Conservation (phyloP, 2,329 filamentous ascomycete species). For the Hymenoscyphus infarciens region DNA sequence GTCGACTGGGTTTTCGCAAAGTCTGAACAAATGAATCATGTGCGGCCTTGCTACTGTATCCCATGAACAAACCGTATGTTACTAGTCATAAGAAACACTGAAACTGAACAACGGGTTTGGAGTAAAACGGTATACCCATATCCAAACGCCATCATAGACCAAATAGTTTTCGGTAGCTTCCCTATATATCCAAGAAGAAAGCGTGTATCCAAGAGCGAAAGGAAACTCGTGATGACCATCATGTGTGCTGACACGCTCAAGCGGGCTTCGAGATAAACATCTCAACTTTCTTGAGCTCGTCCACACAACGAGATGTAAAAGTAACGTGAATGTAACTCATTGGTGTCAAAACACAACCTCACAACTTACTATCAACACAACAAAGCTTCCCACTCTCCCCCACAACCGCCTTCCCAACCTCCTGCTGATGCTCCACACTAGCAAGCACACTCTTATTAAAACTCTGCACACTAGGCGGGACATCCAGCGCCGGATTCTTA, state of each 20-base stretch:
- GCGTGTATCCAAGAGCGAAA: no score
- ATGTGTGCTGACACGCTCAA: no score
- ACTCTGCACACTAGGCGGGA: conserved; percentile 44
- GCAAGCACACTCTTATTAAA: conserved; percentile 38
- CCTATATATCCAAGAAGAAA: not conserved
- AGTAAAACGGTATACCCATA: conserved; percentile 11
- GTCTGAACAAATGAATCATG: no score
- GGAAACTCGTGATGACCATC: no score
- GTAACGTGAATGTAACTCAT: no score
- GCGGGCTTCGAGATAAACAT: no score
- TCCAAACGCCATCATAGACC: conserved; percentile 11
- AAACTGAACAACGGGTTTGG: not conserved
- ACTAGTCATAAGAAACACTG: not conserved
- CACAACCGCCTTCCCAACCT: conserved; percentile 21
- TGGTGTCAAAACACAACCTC: no score
- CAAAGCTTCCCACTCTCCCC: conserved; percentile 25
- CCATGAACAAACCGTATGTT: not conserved
- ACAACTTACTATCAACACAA: conserved; percentile 27
- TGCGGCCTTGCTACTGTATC: no score
- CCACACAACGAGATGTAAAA: no score
- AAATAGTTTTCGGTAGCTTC: not conserved
- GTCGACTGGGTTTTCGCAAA: no score
- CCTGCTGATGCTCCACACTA: conserved; percentile 21
- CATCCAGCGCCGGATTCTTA: conserved; percentile 49
- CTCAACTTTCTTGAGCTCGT: not conserved